Evolutionary conservation across 1,139 yeast genomes (phyloP).

Genomic region (Yamadazyma mexicana): DNA sequence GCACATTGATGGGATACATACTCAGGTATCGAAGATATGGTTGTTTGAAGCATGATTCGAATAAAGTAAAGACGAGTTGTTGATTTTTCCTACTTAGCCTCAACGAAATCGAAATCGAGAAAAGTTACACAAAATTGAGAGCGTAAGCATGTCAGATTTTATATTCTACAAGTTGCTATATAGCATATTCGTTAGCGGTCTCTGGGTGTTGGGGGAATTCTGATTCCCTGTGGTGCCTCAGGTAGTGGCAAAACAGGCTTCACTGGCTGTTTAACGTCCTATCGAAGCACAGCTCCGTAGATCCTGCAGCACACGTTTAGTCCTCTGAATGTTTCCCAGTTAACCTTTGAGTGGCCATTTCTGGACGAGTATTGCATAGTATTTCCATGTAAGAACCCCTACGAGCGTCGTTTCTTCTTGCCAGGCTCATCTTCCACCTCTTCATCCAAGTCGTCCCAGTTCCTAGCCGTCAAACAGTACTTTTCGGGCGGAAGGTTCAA

Average conservation of each 20-base stretch:
- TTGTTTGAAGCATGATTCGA: constrained; percentile 37
- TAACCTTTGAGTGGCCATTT: no score
- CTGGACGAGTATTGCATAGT: no score
- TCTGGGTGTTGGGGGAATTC: not conserved
- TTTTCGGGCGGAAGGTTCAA: constrained; percentile 95
- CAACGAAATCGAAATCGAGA: constrained; percentile 3
- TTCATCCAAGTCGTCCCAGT: constrained; percentile 55
- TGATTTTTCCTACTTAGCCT: constrained; percentile 7
- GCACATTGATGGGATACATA: constrained; percentile 19
- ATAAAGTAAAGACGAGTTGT: constrained; percentile 2
- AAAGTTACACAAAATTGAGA: constrained; percentile 3
- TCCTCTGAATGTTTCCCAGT: no score
- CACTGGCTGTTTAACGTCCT: no score
- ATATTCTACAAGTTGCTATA: no score
- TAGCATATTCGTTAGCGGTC: not conserved
- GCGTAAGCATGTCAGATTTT: not conserved
- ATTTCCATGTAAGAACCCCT: no score
- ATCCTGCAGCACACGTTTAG: no score
- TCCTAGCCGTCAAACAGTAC: constrained; percentile 85
- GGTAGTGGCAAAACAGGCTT: no score
- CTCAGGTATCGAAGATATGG: constrained; percentile 50
- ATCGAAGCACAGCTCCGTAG: no score
- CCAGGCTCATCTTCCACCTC: constrained; percentile 28
- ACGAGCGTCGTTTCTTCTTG: constrained; percentile 4
- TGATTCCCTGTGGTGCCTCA: no score